phyloP scores from a whole-genome alignment of 2,329 filamentous ascomycete genomes.

The Penicillium sp. region DNA sequence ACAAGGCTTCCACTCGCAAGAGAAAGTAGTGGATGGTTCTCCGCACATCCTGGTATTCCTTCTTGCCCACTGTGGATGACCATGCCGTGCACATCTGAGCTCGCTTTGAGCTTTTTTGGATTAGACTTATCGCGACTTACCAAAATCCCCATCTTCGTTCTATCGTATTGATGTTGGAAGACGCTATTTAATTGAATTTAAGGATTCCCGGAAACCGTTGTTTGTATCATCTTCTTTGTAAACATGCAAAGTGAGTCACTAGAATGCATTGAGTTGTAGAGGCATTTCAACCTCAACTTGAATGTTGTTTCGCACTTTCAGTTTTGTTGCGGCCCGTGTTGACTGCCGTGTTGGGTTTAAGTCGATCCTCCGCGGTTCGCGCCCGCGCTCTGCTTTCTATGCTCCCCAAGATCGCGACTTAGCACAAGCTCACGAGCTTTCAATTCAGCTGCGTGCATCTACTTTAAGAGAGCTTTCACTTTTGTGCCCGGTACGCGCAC shows the following conservation, averaged over 20 bases:
- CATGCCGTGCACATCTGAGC: neutral
- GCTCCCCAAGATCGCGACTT: neutral
- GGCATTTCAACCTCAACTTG: no score
- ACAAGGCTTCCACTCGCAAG: conserved; percentile 32
- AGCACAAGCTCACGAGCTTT: neutral
- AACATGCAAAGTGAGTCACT: no score
- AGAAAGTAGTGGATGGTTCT: conserved; percentile 27
- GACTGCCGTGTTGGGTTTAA: conserved; percentile 22
- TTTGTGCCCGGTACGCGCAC: neutral
- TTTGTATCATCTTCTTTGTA: neutral
- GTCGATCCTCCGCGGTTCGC: conserved; percentile 7
- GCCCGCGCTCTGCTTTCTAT: conserved; percentile 15
- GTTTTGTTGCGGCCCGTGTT: conserved; percentile 13
- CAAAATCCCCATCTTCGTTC: neutral
- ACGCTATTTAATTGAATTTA: neutral
- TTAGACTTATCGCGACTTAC: neutral
- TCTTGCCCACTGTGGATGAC: neutral
- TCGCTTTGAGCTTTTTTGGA: neutral
- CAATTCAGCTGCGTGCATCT: neutral
- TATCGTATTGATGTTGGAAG: neutral
- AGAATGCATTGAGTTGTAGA: neutral
- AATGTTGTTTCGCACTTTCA: neutral
- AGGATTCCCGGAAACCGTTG: neutral
- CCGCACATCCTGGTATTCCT: neutral
- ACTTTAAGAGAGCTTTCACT: neutral